Conservation (phyloP, 2,329 filamentous ascomycete species). For the Cordyceps cicadae region DNA sequence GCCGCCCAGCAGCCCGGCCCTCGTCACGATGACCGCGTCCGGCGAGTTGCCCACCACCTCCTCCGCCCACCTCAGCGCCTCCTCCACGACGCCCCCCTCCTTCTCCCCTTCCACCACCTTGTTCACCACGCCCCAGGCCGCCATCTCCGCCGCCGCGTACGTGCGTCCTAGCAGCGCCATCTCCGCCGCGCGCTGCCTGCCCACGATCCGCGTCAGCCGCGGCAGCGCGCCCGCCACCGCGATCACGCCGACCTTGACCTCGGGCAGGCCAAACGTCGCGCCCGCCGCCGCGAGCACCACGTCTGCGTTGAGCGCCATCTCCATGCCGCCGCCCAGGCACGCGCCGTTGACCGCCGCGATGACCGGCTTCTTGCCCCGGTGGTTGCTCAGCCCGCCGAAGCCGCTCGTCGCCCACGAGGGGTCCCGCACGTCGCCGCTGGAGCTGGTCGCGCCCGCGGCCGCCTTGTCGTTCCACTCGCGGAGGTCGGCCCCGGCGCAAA, state of each 20-base stretch:
- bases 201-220: conserved; percentile 56
- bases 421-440: conserved; percentile 10
- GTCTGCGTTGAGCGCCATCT: conserved; percentile 68
- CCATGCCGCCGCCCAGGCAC: conserved; percentile 67
- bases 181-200: conserved; percentile 61
- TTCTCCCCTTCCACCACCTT: conserved; percentile 45
- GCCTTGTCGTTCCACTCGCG: conserved; percentile 46
- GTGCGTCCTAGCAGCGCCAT: conserved; percentile 58
- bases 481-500: conserved; percentile 61
- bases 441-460: not conserved
- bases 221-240: conserved; percentile 64
- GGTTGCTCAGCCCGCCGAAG: conserved; percentile 59
- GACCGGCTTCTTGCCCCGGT: conserved; percentile 63
- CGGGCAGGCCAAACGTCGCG: conserved; percentile 61
- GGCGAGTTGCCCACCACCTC: conserved; percentile 60
- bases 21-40: conserved; percentile 65
- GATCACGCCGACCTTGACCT: conserved; percentile 62
- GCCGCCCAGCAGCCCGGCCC: conserved; percentile 61
- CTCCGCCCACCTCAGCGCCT: conserved; percentile 53
- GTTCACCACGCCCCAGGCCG: conserved; percentile 63
- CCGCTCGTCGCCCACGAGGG: conserved; percentile 36
- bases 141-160: conserved; percentile 51
- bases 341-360: conserved; percentile 70
- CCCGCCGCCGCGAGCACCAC: conserved; percentile 53
- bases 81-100: conserved; percentile 39